Conservation (phyloP, 352 stramenopile genomes). For the Blastocystis sp. region DNA sequence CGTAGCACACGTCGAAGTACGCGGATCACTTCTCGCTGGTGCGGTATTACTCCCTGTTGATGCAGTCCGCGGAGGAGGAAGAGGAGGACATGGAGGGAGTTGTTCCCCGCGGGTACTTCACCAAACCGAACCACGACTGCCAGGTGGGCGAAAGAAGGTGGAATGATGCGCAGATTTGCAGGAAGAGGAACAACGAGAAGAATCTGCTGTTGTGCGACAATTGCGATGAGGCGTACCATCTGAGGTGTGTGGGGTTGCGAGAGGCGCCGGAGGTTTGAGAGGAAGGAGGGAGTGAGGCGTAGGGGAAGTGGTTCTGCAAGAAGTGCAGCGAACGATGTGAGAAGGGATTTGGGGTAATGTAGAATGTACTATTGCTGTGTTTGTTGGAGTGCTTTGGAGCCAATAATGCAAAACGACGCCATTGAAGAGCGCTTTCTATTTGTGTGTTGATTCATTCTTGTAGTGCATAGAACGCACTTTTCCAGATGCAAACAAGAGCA, state of each 20-base stretch:
- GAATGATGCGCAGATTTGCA: constrained; percentile 22
- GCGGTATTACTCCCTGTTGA: constrained; percentile 35
- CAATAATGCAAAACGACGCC: too few species aligned
- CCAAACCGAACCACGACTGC: neutral
- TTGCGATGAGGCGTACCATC: constrained; percentile 35
- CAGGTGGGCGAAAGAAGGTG: neutral
- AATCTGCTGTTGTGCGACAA: constrained; percentile 34
- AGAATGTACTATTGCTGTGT: neutral
- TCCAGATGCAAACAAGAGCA: too few species aligned
- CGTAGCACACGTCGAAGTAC: neutral
- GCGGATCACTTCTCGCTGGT: neutral
- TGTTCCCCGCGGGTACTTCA: constrained; percentile 21
- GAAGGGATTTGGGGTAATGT: constrained; percentile 5
- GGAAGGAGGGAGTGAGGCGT: neutral
- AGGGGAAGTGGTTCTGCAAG: constrained; percentile 44
- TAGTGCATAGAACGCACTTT: too few species aligned
- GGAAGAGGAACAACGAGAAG: neutral
- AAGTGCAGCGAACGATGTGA: constrained; percentile 33
- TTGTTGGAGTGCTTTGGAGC: constrained; percentile 1
- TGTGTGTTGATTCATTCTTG: too few species aligned
- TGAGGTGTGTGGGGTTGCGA: constrained; percentile 31
- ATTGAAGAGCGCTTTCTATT: too few species aligned
- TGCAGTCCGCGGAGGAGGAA: neutral
- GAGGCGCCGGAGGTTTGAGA: neutral
- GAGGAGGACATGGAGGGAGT: neutral